Base-by-base conservation (phyloP, 306 rosid species). In the Carpinus fangiana region DNA sequence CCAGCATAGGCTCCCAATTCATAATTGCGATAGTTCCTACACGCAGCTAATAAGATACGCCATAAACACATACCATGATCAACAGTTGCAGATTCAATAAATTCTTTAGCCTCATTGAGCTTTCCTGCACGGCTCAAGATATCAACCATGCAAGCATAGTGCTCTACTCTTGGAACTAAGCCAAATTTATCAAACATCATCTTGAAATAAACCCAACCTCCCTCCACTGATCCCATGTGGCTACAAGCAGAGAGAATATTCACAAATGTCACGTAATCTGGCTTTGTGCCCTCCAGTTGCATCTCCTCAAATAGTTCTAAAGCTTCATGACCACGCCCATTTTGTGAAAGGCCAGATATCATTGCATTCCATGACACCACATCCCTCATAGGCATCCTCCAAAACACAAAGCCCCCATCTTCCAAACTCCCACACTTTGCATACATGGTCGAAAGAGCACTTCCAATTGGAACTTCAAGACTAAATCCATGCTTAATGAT, bases 141-240 rank as follows among this genome's bases (percentile, higher is more conserved):
- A 69, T 94, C 98, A 72, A 90, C 98, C 96, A 94, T 87, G 87
- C 94, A 92, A 82, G 98, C 97, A 76, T 88, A 87, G 65, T 94
- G 96, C 87, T 94, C 97, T 8, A 92, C 85, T 7, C 72, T 83
- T 18, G 92, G 97, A 67, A 80, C 71, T 55, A 94, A 78, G 80
- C 85, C 73, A 71, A 86, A 92, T 66, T 88, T 82, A 62, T 79
- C 86, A 73, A 12, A 77, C 98, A 94, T 94, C 94, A 86, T 85
- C 55, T 85, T 83, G 78, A 89, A 94, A 84, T 92, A 90, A 72
- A 9, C 66, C 90, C 92, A 84, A 16, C 93, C 97, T 75, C 60
- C 82, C 67, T 94, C 92, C 64, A 90, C 93, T 71, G 81, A 72
- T 72, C 98, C 96, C 94, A 89, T 84, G 82, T 89, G 98, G 85